Evolutionary conservation across 176 grass and related monocot genomes (phyloP).

Genomic region (Phoenix dactylifera): DNA sequence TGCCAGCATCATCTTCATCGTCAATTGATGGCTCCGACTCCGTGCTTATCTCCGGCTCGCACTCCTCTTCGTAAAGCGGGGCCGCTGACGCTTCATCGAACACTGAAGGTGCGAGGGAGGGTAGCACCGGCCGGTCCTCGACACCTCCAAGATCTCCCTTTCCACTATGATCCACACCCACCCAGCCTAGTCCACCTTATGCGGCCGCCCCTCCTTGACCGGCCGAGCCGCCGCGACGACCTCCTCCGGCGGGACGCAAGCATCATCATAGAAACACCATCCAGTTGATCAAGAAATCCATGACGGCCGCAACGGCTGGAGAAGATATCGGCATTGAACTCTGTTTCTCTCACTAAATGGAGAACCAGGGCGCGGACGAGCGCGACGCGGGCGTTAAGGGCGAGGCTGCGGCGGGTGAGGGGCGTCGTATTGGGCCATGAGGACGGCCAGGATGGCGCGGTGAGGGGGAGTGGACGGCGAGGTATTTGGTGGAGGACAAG

Average conservation of each 20-base stretch:
- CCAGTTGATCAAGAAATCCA: conserved; percentile 48
- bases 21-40: not conserved
- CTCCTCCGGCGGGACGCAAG: conserved; percentile 52
- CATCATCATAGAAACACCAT: conserved; percentile 46
- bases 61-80: conserved; percentile 19
- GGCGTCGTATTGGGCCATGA: conserved; percentile 68
- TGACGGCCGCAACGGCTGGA: conserved; percentile 24
- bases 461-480: conserved; percentile 10
- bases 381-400: conserved; percentile 30
- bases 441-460: conserved; percentile 25
- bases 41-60: no score
- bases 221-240: conserved; percentile 37
- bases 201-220: conserved; percentile 47
- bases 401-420: conserved; percentile 41
- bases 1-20: conserved; percentile 17
- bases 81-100: conserved; percentile 46
- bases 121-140: conserved; percentile 40
- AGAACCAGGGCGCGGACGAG: conserved; percentile 25
- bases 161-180: conserved; percentile 77
- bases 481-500: not conserved
- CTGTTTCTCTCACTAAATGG: conserved; percentile 31
- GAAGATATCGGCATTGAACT: conserved; percentile 11
- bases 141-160: conserved; percentile 59
- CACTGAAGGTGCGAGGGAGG: conserved; percentile 55
- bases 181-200: conserved; percentile 70